Base-by-base conservation (phyloP, 371 early-diverging fungal species). In the Choanephora cucurbitarum region DNA sequence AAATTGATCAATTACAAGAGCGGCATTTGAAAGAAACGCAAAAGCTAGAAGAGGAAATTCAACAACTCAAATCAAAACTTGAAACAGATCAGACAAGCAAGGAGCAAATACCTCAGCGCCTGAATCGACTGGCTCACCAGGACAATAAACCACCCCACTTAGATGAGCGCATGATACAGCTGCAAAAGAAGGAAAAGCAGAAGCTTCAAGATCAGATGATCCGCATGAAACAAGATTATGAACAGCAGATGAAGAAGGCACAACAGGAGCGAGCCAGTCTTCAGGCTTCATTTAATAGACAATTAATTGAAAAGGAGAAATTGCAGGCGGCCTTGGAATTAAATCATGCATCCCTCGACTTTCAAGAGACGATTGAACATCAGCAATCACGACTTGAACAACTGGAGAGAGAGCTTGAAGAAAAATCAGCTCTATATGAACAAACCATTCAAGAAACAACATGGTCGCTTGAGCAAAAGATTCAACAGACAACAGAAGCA, bases 1-100 rank as follows among this genome's bases (percentile, higher is more conserved):
- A 28, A 17, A 39, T 43, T 17, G 43, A 43, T 2, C 43, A 17
- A 18, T 24, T 45, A 23, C 45, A 24, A 45, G 19, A 19, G 21
- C 21, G 47, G 31, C 6, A 28, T 22, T 47, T 14, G 14, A 47
- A 47, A 47, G 22, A 47, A 18, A 10, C 31, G 13, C 31, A 47
- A 47, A 28, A 47, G 18, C 21, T 50, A 37, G 19, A 50, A 33
- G 2, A 23, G 14, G 45, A 54, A 24, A 11, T 23, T 8, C 19
- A 54, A 19, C 34, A 54, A 45, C 37, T 37, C 2, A 44, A 34
- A 45, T 54, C 24, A 33, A 15, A 53, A 14, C 42, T 28, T 28
- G 28, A 28, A 28, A 28, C 28, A 28, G 28, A 28, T 28, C 28
- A 28, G 7, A 48, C 28, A 34, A 33, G 34, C 15, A 43, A 9